A percentile compares a stretch with the other conserved stretches of the same genome.
These are phyloP conservation scores for Alternaria dauci DNA, from an alignment of 2,329 filamentous ascomycete genomes.

Conservation along the genomic window DNA sequence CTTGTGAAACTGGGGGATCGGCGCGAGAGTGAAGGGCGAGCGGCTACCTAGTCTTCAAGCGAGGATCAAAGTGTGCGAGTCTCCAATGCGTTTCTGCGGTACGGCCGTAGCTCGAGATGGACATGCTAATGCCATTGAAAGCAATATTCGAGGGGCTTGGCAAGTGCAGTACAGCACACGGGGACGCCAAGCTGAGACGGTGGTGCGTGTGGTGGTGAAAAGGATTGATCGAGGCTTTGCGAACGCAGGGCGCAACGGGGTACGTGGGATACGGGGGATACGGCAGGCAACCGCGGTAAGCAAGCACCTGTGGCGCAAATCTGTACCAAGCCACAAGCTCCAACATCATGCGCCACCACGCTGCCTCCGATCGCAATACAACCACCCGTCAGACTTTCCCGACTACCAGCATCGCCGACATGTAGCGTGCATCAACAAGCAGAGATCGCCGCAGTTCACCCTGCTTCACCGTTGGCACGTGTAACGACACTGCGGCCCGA, in stretches of 20 bases:
- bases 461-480: background rate
- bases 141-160: constrained; percentile 2
- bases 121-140: background rate
- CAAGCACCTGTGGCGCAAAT: background rate
- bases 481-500: background rate
- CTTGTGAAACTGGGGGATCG: background rate
- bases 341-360: background rate
- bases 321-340: background rate
- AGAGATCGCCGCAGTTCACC: constrained; percentile 8
- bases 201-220: background rate
- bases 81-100: background rate
- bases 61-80: constrained; percentile 22
- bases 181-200: background rate
- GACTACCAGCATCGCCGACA: background rate
- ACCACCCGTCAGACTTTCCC: background rate
- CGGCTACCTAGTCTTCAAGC: constrained; percentile 22
- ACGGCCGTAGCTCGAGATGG: background rate
- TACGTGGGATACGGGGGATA: background rate
- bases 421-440: background rate
- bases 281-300: background rate
- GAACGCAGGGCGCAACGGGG: background rate
- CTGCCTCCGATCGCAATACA: background rate
- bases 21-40: background rate
- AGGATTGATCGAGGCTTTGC: background rate
- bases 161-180: background rate